These are phyloP conservation scores for Fusarium coffeatum DNA, from an alignment of 2,329 filamentous ascomycete genomes.

Conservation along the genomic window DNA sequence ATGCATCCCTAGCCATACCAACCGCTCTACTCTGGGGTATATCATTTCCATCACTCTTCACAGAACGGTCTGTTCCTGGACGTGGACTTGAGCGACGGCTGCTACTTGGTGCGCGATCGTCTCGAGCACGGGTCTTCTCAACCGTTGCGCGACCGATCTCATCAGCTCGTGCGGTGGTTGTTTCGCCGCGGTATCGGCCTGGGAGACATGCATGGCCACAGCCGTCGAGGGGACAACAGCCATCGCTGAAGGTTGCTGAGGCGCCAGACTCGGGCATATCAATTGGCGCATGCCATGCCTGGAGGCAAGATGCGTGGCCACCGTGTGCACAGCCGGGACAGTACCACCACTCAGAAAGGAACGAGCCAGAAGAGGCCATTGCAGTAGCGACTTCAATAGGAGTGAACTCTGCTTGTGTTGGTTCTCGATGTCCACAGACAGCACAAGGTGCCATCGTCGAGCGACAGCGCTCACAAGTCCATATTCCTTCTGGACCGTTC, in stretches of 20 bases:
- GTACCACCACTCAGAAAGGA: conserved; percentile 68
- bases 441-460: conserved; percentile 67
- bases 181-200: conserved; percentile 65
- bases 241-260: conserved; percentile 58
- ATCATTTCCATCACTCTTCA: conserved; percentile 63
- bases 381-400: conserved; percentile 48
- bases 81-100: conserved; percentile 49
- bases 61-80: conserved; percentile 41
- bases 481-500: conserved; percentile 59
- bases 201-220: conserved; percentile 73
- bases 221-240: conserved; percentile 73
- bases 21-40: conserved; percentile 70
- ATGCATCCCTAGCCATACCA: conserved; percentile 67
- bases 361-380: conserved; percentile 41
- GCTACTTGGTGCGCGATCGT: conserved; percentile 42
- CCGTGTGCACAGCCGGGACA: conserved; percentile 72
- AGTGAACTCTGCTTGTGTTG: conserved; percentile 56
- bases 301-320: conserved; percentile 69
- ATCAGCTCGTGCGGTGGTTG: conserved; percentile 58
- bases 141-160: conserved; percentile 63
- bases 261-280: conserved; percentile 32
- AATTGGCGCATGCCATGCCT: conserved; percentile 65
- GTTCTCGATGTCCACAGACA: conserved; percentile 67
- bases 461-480: conserved; percentile 68
- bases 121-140: conserved; percentile 51